phyloP scores from a whole-genome alignment of 495 filamentous ascomycete species.

The Penicillium argentinense region DNA sequence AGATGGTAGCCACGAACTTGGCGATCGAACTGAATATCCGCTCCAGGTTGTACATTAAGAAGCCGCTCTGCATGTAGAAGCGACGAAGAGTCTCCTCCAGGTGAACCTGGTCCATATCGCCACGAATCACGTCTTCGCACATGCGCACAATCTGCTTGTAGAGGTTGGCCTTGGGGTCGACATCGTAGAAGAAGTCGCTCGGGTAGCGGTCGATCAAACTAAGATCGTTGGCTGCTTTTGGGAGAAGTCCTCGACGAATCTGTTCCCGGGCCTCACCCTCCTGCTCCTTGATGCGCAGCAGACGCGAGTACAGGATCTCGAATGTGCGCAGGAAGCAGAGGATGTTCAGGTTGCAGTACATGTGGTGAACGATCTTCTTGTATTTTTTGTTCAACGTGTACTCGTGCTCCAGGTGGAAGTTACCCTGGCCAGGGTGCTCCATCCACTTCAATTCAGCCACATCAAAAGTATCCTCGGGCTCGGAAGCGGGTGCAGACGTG shows the following conservation, averaged over 20 bases:
- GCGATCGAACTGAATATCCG: slow-evolving; percentile 76
- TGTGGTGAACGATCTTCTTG: slow-evolving; percentile 72
- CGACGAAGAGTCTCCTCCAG: slow-evolving; percentile 88
- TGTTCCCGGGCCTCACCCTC: slow-evolving; percentile 70
- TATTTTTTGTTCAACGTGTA: slow-evolving; percentile 79
- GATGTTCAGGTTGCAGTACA: slow-evolving; percentile 87
- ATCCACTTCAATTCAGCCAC: slow-evolving; percentile 56
- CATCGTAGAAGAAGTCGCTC: slow-evolving; percentile 77
- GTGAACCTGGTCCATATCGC: slow-evolving; percentile 73
- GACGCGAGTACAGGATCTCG: slow-evolving; percentile 79
- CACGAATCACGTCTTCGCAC: slow-evolving; percentile 66
- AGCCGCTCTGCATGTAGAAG: slow-evolving; percentile 85
- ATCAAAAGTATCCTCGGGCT: slow-evolving; percentile 48
- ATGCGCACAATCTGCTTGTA: slow-evolving; percentile 68
- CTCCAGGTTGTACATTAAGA: slow-evolving; percentile 85
- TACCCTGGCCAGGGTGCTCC: slow-evolving; percentile 55
- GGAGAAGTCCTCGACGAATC: slow-evolving; percentile 60
- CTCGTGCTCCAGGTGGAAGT: slow-evolving; percentile 55
- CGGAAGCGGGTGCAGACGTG: slow-evolving; percentile 45
- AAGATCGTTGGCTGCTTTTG: slow-evolving; percentile 79
- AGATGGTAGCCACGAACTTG: slow-evolving; percentile 71
- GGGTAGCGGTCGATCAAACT: slow-evolving; percentile 74
- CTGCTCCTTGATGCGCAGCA: slow-evolving; percentile 76
- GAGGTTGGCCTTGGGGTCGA: slow-evolving; percentile 59
- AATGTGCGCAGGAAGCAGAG: slow-evolving; percentile 93